phyloP scores from a whole-genome alignment of 768 basidiomycete genomes.

The Coprinellus aureogranulatus region DNA sequence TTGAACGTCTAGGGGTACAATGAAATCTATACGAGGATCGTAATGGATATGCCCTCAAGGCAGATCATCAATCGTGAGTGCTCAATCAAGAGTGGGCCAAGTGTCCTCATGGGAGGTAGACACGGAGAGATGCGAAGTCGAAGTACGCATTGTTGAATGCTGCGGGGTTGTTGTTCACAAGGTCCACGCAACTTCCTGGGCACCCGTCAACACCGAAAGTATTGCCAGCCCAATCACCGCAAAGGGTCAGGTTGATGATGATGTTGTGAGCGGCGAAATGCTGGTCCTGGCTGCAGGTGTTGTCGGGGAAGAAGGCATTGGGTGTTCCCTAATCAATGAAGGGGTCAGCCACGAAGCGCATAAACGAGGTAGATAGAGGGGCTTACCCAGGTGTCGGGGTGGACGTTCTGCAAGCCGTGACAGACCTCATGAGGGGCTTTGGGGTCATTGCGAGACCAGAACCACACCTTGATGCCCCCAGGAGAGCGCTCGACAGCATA shows the following conservation, averaged over 20 bases:
- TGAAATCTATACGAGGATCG: too few relatives aligned
- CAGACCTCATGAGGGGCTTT: conserved; percentile 48
- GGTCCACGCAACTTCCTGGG: conserved; percentile 24
- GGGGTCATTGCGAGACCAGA: conserved; percentile 58
- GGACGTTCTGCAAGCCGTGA: conserved; percentile 35
- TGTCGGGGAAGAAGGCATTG: conserved; percentile 58
- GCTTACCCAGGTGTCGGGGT: conserved; percentile 55
- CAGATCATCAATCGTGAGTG: too few relatives aligned
- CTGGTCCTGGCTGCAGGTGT: conserved; percentile 52
- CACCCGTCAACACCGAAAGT: conserved; percentile 5
- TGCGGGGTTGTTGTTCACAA: conserved; percentile 57
- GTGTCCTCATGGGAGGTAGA: conserved; percentile 21
- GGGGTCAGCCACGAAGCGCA: too few relatives aligned
- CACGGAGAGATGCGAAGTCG: conserved; percentile 53
- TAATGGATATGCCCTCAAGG: too few relatives aligned
- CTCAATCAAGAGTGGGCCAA: too few relatives aligned
- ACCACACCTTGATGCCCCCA: conserved; percentile 63
- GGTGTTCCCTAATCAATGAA: conserved; percentile 61
- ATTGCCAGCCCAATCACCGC: conserved; percentile 19
- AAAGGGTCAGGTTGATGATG: conserved; percentile 53
- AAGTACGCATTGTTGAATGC: conserved; percentile 65
- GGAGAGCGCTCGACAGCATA: conserved; percentile 60
- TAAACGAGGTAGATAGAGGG: not conserved
- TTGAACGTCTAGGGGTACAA: too few relatives aligned
- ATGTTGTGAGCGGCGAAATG: conserved; percentile 60